Conservation (phyloP, 139 green algal species). For the Auxenochlorella protothecoides region DNA sequence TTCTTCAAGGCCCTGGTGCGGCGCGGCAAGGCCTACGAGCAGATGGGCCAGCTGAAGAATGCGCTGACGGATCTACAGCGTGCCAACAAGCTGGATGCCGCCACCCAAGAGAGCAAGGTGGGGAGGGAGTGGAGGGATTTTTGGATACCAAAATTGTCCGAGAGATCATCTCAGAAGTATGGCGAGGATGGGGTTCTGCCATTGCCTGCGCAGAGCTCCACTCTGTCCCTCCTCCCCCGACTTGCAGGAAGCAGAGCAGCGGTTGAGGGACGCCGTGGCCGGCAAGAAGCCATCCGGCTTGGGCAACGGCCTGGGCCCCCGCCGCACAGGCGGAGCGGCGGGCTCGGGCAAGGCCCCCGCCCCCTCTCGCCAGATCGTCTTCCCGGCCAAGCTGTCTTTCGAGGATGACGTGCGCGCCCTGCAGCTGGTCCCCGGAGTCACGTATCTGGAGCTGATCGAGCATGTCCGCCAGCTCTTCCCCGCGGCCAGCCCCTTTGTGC, state of each 20-base stretch:
- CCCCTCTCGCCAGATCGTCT: conserved; percentile 11
- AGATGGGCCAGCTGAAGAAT: conserved; percentile 63
- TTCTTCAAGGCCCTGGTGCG: conserved; percentile 51
- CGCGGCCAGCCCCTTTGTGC: conserved; percentile 31
- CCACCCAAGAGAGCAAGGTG: conserved; percentile 41
- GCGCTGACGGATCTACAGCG: conserved; percentile 60
- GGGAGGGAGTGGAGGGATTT: too few species aligned
- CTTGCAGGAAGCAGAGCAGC: conserved; percentile 46
- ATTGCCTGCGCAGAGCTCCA: too few species aligned
- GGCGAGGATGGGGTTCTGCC: too few species aligned
- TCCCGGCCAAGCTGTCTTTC: conserved; percentile 49
- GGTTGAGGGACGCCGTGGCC: conserved; percentile 49
- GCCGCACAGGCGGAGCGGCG: too few species aligned
- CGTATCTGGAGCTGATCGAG: conserved; percentile 64
- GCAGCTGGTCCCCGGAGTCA: conserved; percentile 40
- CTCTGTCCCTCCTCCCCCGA: too few species aligned
- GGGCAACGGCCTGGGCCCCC: conserved; percentile 15
- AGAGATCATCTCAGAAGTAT: too few species aligned
- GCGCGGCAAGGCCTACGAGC: conserved; percentile 63
- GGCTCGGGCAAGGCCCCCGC: background rate
- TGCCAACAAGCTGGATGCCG: conserved; percentile 37
- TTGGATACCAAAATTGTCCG: too few species aligned
- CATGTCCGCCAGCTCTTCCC: conserved; percentile 60
- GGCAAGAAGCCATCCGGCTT: conserved; percentile 33
- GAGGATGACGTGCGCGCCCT: conserved; percentile 62